Evolutionary conservation across 1,284 basidiomycete species (phyloP).

Genomic region (Trametes hirsuta): DNA sequence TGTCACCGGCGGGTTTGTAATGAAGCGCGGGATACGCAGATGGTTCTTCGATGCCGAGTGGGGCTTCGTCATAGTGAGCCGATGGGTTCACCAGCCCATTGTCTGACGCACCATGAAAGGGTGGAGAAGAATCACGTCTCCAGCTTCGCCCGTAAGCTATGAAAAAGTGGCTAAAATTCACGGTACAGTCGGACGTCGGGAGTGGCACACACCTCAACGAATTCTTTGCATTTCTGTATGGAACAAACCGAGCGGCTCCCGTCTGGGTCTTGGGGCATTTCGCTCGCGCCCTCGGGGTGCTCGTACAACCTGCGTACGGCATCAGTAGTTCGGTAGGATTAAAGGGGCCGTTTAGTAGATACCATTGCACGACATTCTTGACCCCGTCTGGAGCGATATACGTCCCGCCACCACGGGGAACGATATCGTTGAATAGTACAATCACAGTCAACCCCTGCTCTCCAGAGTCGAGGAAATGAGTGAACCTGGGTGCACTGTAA

Average conservation of each 20-base stretch:
- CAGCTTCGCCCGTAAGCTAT: conserved; percentile 39
- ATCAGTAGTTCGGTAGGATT: neutral
- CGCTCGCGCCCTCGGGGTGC: conserved; percentile 32
- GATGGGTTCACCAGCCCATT: too few species aligned
- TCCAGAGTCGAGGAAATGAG: conserved; percentile 42
- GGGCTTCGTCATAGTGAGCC: conserved; percentile 20
- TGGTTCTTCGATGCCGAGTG: conserved; percentile 42
- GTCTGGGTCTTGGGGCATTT: conserved; percentile 32
- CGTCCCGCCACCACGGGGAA: conserved; percentile 38
- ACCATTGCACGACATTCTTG: conserved; percentile 38
- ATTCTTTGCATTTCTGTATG: conserved; percentile 32
- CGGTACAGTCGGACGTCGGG: neutral
- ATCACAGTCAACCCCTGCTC: conserved; percentile 42
- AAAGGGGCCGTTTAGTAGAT: neutral
- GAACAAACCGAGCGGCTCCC: conserved; percentile 32
- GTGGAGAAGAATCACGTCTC: conserved; percentile 44
- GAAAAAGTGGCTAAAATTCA: neutral
- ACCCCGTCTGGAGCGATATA: conserved; percentile 41
- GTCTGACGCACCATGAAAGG: conserved; percentile 37
- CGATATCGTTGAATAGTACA: conserved; percentile 40
- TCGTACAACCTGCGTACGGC: conserved; percentile 29
- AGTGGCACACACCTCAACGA: conserved; percentile 32
- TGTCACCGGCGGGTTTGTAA: conserved; percentile 44
- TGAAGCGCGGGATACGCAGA: conserved; percentile 39
- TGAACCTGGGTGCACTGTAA: conserved; percentile 27